These are phyloP conservation scores for Cladobotryum mycophilum DNA, from an alignment of 2,329 filamentous ascomycete genomes.

Conservation along the genomic window DNA sequence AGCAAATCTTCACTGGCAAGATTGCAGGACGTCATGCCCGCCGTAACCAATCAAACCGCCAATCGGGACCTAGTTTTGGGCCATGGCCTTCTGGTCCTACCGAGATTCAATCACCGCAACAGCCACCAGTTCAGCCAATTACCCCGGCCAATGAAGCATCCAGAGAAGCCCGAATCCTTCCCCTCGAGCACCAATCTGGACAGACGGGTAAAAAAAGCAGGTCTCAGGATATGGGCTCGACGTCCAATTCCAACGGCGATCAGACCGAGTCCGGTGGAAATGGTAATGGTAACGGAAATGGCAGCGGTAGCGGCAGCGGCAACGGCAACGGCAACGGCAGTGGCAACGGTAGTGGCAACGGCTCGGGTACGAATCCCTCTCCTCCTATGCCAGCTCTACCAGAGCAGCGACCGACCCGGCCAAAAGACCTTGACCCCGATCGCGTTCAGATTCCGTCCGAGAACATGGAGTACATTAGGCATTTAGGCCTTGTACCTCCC, in stretches of 20 bases:
- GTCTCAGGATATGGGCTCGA: conserved; percentile 38
- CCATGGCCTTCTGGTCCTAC: conserved; percentile 18
- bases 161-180: conserved; percentile 45
- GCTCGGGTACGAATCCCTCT: conserved; percentile 32
- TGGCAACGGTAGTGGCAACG: conserved; percentile 25
- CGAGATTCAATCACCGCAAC: conserved; percentile 22
- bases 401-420: conserved; percentile 72
- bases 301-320: conserved; percentile 25
- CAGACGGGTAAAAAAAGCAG: conserved; percentile 32
- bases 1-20: conserved; percentile 77
- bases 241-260: conserved; percentile 43
- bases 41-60: conserved; percentile 17
- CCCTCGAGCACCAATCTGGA: conserved; percentile 22
- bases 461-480: conserved; percentile 74
- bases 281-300: conserved; percentile 20
- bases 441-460: conserved; percentile 69
- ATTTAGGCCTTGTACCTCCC: conserved; percentile 61
- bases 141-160: conserved; percentile 31
- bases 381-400: conserved; percentile 37
- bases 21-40: conserved; percentile 36
- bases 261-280: conserved; percentile 38
- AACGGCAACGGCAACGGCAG: conserved; percentile 25
- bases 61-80: conserved; percentile 12
- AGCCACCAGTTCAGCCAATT: neutral
- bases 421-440: conserved; percentile 70